Percentiles rank a stretch among this genome's conserved stretches.
These are phyloP conservation scores for Penicillium steckii DNA, from an alignment of 495 filamentous ascomycete genomes.

Conservation along the genomic window DNA sequence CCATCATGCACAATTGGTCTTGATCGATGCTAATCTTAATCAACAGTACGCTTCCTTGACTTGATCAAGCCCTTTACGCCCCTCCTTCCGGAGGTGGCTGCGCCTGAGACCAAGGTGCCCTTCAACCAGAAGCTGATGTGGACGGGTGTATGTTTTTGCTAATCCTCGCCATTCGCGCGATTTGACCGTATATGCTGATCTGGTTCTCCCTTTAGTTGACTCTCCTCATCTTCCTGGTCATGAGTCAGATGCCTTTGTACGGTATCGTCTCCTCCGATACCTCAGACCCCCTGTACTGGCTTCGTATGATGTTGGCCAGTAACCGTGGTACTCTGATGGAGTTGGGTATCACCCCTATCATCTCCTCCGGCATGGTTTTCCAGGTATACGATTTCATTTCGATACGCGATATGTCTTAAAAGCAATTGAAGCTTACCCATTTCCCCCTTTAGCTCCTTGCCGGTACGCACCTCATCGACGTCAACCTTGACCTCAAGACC, in stretches of 20 bases:
- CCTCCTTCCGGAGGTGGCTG: constrained; percentile 97
- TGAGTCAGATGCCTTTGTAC: constrained; percentile 99
- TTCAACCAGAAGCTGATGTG: constrained; percentile 99
- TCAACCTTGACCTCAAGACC: constrained; percentile 98
- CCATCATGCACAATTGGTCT: constrained; percentile 36
- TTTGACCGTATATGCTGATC: constrained; percentile 29
- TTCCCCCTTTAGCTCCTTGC: constrained; percentile 67
- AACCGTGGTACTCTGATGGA: constrained; percentile 99
- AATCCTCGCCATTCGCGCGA: constrained; percentile 1
- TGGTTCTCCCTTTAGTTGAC: constrained; percentile 62
- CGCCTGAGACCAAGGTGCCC: constrained; percentile 92
- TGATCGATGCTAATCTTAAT: constrained; percentile 16
- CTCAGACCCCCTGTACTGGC: constrained; percentile 98
- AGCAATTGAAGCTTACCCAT: constrained; percentile 19
- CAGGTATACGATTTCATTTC: constrained; percentile 56
- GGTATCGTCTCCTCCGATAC: constrained; percentile 96
- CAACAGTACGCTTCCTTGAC: constrained; percentile 95
- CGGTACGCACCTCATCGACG: constrained; percentile 99
- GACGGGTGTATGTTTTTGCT: constrained; percentile 74
- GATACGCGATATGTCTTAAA: neutral
- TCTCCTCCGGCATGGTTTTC: constrained; percentile 99
- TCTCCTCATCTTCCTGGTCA: constrained; percentile 97
- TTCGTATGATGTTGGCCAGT: constrained; percentile 99
- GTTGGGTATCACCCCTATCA: constrained; percentile 97
- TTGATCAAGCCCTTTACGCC: constrained; percentile 99